Percentiles rank a stretch among this genome's conserved stretches.
These are phyloP conservation scores for Phialophora macrospora DNA, from an alignment of 2,329 filamentous ascomycete genomes.

Conservation along the genomic window DNA sequence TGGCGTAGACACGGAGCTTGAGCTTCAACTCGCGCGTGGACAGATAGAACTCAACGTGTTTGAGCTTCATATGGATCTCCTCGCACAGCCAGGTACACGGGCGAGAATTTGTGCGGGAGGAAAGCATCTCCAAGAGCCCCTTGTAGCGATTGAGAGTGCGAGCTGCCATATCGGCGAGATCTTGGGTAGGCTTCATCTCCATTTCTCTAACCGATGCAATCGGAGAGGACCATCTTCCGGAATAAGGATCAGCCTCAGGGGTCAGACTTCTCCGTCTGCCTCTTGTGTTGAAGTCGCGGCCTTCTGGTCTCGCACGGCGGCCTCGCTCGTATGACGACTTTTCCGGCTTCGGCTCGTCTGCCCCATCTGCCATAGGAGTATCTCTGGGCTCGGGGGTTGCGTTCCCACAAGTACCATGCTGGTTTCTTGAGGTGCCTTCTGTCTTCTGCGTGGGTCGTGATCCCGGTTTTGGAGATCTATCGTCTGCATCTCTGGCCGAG, in stretches of 20 bases:
- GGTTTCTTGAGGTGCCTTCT: background rate
- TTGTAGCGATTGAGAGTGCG: constrained; percentile 4
- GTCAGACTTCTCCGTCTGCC: background rate
- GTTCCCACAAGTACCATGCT: background rate
- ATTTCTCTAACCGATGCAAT: background rate
- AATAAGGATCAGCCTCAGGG: background rate
- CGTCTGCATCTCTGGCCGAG: background rate
- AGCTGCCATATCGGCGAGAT: background rate
- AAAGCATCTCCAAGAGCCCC: background rate
- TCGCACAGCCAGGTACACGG: background rate
- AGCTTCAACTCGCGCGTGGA: constrained; percentile 1
- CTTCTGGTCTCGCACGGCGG: background rate
- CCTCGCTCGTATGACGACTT: background rate
- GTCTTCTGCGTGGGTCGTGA: background rate
- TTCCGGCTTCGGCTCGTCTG: background rate
- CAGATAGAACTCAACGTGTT: background rate
- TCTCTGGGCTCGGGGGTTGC: background rate
- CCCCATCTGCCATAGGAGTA: background rate
- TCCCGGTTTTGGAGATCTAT: background rate
- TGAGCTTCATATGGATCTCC: constrained; percentile 4
- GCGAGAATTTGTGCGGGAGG: background rate
- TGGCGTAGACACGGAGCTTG: background rate
- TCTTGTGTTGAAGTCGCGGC: background rate
- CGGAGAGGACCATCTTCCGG: background rate
- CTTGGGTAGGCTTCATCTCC: constrained; percentile 1